Evolutionary conservation across 148 eudicot genomes (phyloP).

Genomic region (Agrostemma githago): DNA sequence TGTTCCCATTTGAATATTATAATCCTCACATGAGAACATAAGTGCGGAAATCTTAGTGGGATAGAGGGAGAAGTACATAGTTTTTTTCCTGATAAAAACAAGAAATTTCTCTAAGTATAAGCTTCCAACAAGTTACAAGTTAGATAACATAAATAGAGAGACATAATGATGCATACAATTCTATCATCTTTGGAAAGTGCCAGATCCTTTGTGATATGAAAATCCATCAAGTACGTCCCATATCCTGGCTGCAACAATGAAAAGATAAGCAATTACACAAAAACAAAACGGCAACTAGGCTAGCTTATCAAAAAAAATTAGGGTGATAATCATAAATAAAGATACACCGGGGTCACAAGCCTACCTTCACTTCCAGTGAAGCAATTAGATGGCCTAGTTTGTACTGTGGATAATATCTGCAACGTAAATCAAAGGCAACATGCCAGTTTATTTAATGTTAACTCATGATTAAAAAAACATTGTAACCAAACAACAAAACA

Average conservation of each 20-base stretch:
- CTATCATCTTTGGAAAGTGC: slow-evolving; percentile 41
- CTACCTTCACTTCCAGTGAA: slow-evolving; percentile 70
- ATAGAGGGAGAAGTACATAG: too few species aligned
- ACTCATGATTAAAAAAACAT: neutral
- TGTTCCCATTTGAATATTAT: too few species aligned
- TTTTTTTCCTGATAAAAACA: neutral
- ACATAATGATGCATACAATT: slow-evolving; percentile 46
- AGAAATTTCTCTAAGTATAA: neutral
- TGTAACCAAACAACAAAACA: neutral
- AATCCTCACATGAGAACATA: too few species aligned
- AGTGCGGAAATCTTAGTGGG: too few species aligned
- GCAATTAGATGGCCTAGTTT: slow-evolving; percentile 65
- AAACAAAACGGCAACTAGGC: neutral
- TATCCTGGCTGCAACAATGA: slow-evolving; percentile 71
- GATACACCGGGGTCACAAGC: slow-evolving; percentile 9
- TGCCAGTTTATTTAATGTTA: too few species aligned
- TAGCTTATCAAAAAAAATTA: neutral
- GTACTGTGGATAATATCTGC: slow-evolving; percentile 75
- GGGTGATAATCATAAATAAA: neutral
- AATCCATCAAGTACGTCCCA: slow-evolving; percentile 62
- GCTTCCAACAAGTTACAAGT: neutral
- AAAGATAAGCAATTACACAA: neutral
- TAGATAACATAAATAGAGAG: neutral
- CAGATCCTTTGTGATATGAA: slow-evolving; percentile 53
- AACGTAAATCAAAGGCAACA: slow-evolving; percentile 16